phyloP scores from a whole-genome alignment of 1,284 basidiomycete species.

The Tylopilus sp. region DNA sequence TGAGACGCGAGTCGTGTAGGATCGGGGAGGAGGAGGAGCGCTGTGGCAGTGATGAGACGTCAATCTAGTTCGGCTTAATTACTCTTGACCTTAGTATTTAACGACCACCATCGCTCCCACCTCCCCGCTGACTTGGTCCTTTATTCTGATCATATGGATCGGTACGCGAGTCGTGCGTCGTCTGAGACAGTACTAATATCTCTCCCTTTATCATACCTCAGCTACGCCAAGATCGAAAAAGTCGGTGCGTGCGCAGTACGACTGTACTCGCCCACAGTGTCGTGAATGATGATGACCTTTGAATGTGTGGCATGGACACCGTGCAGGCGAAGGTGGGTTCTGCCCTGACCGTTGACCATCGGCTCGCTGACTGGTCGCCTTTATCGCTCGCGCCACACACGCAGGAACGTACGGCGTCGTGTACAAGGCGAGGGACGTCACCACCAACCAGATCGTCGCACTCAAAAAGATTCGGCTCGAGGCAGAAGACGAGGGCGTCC shows the following conservation, averaged over 20 bases:
- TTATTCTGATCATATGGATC: conserved; percentile 26
- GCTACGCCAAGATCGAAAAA: conserved; percentile 71
- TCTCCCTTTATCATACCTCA: conserved; percentile 20
- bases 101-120: conserved; percentile 12
- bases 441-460: conserved; percentile 78
- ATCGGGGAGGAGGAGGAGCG: neutral
- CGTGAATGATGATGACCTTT: conserved; percentile 19
- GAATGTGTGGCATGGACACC: conserved; percentile 19
- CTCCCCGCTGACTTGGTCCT: neutral
- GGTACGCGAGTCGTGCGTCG: conserved; percentile 20
- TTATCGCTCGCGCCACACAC: conserved; percentile 4
- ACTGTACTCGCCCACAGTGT: conserved; percentile 1
- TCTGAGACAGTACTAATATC: conserved; percentile 18
- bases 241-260: conserved; percentile 53
- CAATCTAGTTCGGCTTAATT: neutral
- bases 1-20: conserved; percentile 4
- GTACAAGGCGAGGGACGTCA: conserved; percentile 84
- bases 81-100: conserved; percentile 16
- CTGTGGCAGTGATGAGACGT: conserved; percentile 19
- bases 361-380: neutral
- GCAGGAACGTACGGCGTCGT: conserved; percentile 98
- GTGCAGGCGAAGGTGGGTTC: conserved; percentile 54
- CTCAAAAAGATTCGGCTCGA: conserved; percentile 98
- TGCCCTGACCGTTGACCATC: neutral
- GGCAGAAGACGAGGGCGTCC: conserved; percentile 97